A percentile compares a stretch with the other conserved stretches of the same genome.
Conservation (phyloP, 225 moss, liverwort and hornwort species). For the Climacium dendroides region DNA sequence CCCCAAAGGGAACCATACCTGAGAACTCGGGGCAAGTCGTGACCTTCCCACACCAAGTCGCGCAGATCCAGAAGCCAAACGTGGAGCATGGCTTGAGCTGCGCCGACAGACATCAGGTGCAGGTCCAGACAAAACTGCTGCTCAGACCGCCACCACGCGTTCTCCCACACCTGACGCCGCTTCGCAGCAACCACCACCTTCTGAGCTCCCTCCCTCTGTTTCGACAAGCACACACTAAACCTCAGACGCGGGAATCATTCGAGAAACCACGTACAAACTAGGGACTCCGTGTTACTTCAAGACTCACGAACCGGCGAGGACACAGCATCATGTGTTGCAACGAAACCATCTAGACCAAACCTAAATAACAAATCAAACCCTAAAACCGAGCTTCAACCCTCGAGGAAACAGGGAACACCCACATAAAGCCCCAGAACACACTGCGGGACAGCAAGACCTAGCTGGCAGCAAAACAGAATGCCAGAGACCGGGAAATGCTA, state of each 20-base stretch:
- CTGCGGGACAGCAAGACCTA: not conserved
- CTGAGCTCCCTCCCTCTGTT: conserved; percentile 82
- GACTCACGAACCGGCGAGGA: not conserved
- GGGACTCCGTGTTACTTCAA: not conserved
- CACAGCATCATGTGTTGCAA: not conserved
- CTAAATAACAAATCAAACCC: not conserved
- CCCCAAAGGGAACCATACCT: conserved; percentile 15
- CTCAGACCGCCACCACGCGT: conserved; percentile 95
- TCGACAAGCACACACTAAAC: not conserved
- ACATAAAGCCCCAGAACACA: not conserved
- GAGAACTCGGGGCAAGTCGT: conserved; percentile 64
- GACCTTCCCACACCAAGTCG: conserved; percentile 81
- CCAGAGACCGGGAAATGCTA: not conserved
- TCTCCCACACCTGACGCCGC: conserved; percentile 85
- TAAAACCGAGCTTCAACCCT: not conserved
- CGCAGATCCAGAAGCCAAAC: conserved; percentile 88
- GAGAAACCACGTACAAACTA: too few relatives aligned
- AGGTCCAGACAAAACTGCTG: conserved; percentile 95
- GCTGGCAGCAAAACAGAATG: not conserved
- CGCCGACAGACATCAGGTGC: conserved; percentile 96
- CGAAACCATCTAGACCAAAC: not conserved
- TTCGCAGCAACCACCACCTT: conserved; percentile 89
- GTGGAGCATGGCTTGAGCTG: conserved; percentile 99
- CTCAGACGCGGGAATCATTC: not conserved
- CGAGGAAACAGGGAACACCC: not conserved